Evolutionary conservation across 2,329 filamentous ascomycete species (phyloP).

Genomic region (Pseudogymnoascus sp.): DNA sequence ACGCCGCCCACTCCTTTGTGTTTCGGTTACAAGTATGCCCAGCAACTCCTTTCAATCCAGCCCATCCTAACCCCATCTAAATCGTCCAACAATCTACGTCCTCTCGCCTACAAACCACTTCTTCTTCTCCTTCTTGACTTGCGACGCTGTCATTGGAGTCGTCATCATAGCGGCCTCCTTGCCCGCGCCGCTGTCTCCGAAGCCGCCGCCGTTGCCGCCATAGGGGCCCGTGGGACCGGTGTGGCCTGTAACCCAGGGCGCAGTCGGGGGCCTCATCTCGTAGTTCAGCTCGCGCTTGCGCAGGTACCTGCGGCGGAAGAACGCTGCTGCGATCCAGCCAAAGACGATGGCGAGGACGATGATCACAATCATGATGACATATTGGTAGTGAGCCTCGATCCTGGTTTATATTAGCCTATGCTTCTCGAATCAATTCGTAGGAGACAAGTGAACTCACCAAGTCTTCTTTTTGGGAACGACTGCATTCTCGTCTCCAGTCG

Average conservation of each 20-base stretch:
- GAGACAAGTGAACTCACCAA: not conserved
- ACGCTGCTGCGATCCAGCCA: constrained; percentile 59
- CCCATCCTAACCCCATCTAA: not conserved
- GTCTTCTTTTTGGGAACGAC: not conserved
- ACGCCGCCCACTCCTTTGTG: not conserved
- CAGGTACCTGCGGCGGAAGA: constrained; percentile 66
- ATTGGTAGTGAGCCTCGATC: constrained; percentile 64
- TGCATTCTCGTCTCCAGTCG: constrained; percentile 5
- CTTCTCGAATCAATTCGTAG: not conserved
- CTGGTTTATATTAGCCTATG: constrained; percentile 32
- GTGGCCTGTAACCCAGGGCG: constrained; percentile 22
- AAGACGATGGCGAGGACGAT: constrained; percentile 60
- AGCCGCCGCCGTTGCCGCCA: not conserved
- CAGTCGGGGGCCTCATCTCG: constrained; percentile 30
- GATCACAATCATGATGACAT: constrained; percentile 74
- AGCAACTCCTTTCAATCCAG: not conserved
- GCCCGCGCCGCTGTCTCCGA: not conserved
- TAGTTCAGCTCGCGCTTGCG: constrained; percentile 53
- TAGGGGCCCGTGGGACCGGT: not conserved
- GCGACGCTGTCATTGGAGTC: not conserved
- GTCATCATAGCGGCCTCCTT: not conserved
- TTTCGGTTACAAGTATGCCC: constrained; percentile 1
- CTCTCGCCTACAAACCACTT: constrained; percentile 5
- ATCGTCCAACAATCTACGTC: not conserved
- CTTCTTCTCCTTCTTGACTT: constrained; percentile 6